phyloP scores from a whole-genome alignment of 2,329 filamentous ascomycete species.

The Aspergillus chevalieri region DNA sequence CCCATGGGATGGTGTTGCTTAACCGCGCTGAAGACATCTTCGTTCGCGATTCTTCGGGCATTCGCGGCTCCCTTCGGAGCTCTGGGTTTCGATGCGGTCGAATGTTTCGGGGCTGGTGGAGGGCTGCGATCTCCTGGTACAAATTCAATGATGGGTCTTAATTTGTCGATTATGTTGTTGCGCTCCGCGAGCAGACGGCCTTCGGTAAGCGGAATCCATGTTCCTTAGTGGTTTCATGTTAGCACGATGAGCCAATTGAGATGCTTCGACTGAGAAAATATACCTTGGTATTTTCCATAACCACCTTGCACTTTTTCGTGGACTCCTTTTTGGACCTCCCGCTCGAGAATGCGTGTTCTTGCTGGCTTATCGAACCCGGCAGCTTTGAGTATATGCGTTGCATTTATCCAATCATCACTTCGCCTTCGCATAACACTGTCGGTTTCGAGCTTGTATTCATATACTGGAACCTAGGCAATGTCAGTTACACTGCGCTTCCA shows the following conservation, averaged over 20 bases:
- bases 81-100: conserved; percentile 69
- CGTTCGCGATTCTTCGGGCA: conserved; percentile 48
- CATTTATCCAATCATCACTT: conserved; percentile 96
- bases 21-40: conserved; percentile 27
- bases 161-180: conserved; percentile 77
- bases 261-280: conserved; percentile 8
- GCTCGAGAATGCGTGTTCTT: conserved; percentile 86
- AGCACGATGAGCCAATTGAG: conserved; percentile 2
- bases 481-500: conserved; percentile 8
- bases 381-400: conserved; percentile 96
- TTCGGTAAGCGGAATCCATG: conserved; percentile 85
- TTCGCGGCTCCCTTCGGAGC: conserved; percentile 61
- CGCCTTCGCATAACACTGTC: conserved; percentile 96
- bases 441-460: conserved; percentile 79
- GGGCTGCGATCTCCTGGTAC: conserved; percentile 78
- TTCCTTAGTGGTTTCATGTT: conserved; percentile 51
- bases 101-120: conserved; percentile 87
- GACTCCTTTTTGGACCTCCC: conserved; percentile 91
- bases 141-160: conserved; percentile 85
- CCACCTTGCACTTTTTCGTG: conserved; percentile 98
- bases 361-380: conserved; percentile 97
- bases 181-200: conserved; percentile 77
- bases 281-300: conserved; percentile 97
- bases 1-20: conserved; percentile 30
- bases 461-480: conserved; percentile 72